Evolutionary conservation across 805 yeast species (phyloP).

Genomic region (Metschnikowia aberdeeniae): DNA sequence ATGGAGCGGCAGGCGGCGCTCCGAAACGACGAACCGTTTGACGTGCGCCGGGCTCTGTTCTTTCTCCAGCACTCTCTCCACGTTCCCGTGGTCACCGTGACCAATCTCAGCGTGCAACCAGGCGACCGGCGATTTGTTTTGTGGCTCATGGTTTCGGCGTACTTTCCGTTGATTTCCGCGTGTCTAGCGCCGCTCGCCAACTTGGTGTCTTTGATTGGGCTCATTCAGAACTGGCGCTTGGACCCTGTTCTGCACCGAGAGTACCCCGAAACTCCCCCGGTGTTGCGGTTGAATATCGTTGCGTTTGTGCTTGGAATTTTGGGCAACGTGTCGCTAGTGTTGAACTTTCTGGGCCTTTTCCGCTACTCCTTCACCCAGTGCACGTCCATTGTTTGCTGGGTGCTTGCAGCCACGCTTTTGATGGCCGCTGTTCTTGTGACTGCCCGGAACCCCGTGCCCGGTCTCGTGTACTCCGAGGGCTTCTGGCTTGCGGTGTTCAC

Average conservation of each 20-base stretch:
- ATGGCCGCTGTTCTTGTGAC: slow-evolving; percentile 45
- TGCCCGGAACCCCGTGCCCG: slow-evolving; percentile 12
- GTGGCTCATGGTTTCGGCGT: slow-evolving; percentile 67
- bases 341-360: slow-evolving; percentile 62
- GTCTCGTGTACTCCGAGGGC: slow-evolving; percentile 47
- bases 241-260: slow-evolving; percentile 22
- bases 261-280: slow-evolving; percentile 23
- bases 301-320: slow-evolving; percentile 61
- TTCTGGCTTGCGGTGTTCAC: slow-evolving; percentile 78
- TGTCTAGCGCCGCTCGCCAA: slow-evolving; percentile 78
- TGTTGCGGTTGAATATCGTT: slow-evolving; percentile 55
- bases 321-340: slow-evolving; percentile 64
- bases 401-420: slow-evolving; percentile 52
- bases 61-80: slow-evolving; percentile 27
- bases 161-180: slow-evolving; percentile 72
- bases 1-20: slow-evolving; percentile 2
- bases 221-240: slow-evolving; percentile 64
- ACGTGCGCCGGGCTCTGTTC: slow-evolving; percentile 11
- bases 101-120: slow-evolving; percentile 31
- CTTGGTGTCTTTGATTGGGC: slow-evolving; percentile 66
- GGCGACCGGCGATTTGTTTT: slow-evolving; percentile 34
- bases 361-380: slow-evolving; percentile 59
- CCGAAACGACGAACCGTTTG: slow-evolving; percentile 2
- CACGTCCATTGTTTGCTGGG: slow-evolving; percentile 62
- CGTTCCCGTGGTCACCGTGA: slow-evolving; percentile 30